Base-by-base conservation (phyloP, 306 rosid genomes). In the Medicago truncatula region DNA sequence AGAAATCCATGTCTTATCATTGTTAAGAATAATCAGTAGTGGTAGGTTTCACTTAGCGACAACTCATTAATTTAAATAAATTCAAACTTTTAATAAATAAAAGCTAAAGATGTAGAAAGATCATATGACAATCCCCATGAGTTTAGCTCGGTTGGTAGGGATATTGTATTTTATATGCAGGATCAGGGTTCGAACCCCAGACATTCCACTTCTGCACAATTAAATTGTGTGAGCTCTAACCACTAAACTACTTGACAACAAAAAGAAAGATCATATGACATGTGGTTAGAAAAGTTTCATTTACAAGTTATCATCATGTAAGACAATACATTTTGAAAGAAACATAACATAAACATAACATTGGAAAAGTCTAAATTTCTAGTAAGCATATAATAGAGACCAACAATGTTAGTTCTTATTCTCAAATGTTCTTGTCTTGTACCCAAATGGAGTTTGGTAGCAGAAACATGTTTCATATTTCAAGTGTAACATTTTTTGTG, bases 401-500 rank as follows among this genome's bases (percentile, higher is more conserved):
- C 36, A 2, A 23, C 44, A 40, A 40, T 6, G 20, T 15, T 16
- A 13, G 44, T 66, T 66, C 34, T 18, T 15, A 49, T 63, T 28
- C 16, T 9, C 54, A 9, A 36, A 3, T 18, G 25, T 62, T 38
- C 74, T 21, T 88, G 31, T 28, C 31, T 3, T 28, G 31, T 28
- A 28, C 31, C 54, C 85, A 20, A 85, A 76, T 81, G 85, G 66
- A 71, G 75, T 67, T 13, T 36, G 47, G 8, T 9, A 28, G 5
- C n/a, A 3, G 31, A 43, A 9, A 34, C 9, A 81, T 16, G 71
- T 70, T 62, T 40, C 43, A 63, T 18, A 76, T 7, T 1, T 21
- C 46, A 10, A 21, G 6, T 3, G 10, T 44, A 14, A 44, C 43
- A 0, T 12, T 52, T 67, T 39, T 77, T 9, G 39, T 73, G 28